Base-by-base conservation (phyloP, 371 early-diverging fungal species). In the Saksenaea oblongispora region DNA sequence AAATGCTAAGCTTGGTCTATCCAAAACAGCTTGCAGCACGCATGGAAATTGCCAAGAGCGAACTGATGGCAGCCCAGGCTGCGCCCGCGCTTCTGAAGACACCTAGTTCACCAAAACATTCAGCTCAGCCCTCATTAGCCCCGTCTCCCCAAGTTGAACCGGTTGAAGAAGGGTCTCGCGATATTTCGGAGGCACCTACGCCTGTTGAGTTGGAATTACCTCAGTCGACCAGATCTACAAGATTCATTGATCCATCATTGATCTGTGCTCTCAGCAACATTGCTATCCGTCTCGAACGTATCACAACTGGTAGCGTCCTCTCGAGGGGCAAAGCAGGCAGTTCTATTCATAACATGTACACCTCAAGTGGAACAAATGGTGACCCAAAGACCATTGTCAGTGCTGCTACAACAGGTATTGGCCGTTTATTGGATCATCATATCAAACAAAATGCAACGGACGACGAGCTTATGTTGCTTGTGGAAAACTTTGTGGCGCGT, bases 1-100 rank as follows among this genome's bases (percentile, higher is more conserved):
- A 96, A 70, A 81, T 87, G 67, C 74, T 96, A n/a, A 89, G 87
- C 36, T 66, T 90, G 63, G 87, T 95, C 0, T 92, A 87, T 56
- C 87, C 91, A 2, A 81, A 83, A 7, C 74, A 80, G 15, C 71
- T 89, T 47, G 66, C 76, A 31, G 84, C 86, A 31, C 61, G 80
- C 58, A 72, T 81, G 73, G 74, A 74, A 58, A 39, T 66, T 58
- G 73, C 80, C 62, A 73, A 76, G 64, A 56, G 70, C 63, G 76
- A 78, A 17, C 26, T 72, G 3, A 56, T 68, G 44, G 56, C 65
- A 27, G 28, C 28, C 18, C 57, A 51, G 56, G 72, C 58, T 18
- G n/a, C 15, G 13, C 37, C 39, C 13, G 39, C 44, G 17, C 18
- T 53, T 18, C 28, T 47, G 56, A 44, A 41, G 22, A 47, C 26